Evolutionary conservation across 768 basidiomycete genomes (phyloP).

Genomic region (Mycena filopes): DNA sequence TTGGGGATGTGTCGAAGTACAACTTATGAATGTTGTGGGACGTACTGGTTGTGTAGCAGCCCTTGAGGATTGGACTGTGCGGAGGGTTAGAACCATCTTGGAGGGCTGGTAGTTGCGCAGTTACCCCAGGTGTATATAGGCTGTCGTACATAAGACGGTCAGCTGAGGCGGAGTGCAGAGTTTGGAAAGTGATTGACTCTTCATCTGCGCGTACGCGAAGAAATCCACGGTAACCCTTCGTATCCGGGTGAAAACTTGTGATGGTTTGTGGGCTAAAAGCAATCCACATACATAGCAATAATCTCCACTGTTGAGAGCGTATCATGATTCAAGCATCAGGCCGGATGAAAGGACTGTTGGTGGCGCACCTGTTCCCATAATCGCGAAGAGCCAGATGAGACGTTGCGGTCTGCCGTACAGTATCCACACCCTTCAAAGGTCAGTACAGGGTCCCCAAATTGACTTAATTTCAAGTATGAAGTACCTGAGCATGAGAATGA

Average conservation of each 20-base stretch:
- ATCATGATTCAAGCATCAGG: too few relatives aligned
- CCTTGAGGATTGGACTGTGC: neutral
- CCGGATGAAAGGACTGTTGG: too few relatives aligned
- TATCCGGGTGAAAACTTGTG: too few relatives aligned
- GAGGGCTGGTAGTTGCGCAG: neutral
- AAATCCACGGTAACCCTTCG: neutral
- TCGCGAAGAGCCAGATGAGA: neutral
- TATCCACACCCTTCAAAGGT: neutral
- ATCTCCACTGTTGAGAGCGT: neutral
- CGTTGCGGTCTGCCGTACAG: neutral
- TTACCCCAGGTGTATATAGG: neutral
- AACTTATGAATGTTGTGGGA: too few relatives aligned
- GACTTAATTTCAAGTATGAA: too few relatives aligned
- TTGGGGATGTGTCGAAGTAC: neutral
- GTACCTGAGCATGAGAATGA: conserved; percentile 9
- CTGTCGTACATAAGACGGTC: neutral
- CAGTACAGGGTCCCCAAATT: too few relatives aligned
- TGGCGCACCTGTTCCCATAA: neutral
- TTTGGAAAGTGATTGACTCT: too few relatives aligned
- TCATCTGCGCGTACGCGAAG: neutral
- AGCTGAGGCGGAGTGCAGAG: too few relatives aligned
- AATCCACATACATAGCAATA: neutral
- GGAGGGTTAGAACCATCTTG: neutral
- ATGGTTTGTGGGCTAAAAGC: rapidly evolving
- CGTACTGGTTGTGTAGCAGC: conserved; percentile 5